Base-by-base conservation (phyloP, 1,284 basidiomycete species). In the Boletellus deceptivus region DNA sequence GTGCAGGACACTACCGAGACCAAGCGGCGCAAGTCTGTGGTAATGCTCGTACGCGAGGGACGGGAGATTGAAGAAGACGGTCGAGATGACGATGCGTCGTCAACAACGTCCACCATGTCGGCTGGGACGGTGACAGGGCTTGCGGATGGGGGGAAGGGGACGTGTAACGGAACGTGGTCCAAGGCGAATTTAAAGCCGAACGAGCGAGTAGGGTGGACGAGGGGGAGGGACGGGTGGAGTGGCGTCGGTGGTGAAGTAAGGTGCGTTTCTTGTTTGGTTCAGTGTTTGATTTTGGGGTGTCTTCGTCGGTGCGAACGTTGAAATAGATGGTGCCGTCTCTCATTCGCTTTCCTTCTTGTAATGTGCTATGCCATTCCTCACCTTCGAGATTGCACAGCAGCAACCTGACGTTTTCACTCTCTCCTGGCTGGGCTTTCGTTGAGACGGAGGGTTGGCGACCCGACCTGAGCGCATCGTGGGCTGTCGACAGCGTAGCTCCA, bases 361-460 rank as follows among this genome's bases (percentile, higher is more conserved):
- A 29, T 10, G 27, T 11, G 27, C 27, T 3, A 29, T 11, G 4
- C 9, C 29, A 10, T 31, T 31, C 25, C 29, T 31, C 29, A 31
- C 29, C 11, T 31, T 31, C 3, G 29, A 4, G 9, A 31, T 8
- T 33, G 60, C 49, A 42, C 52, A 88, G 84, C 71, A 89, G 86
- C 68, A 87, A 86, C 72, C 75, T 89, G 52, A 88, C 84, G 10
- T 89, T 90, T 56, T 79, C 82, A 5, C 78, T 91, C 24, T 77
- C 79, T 3, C 72, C 79, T 6, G 83, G 83, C 0, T 90, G 86
- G 86, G 65, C 70, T 0, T 90, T 89, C 56, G 79, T 90, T 6
- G 76, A 82, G 55, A 84, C 84, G 0, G 87, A 91, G 58, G 80
- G 84, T 54, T 90, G 88, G 89, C 72, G 83, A 50, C 75, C 80